These are phyloP conservation scores for Elsinoe australis DNA, from an alignment of 2,329 filamentous ascomycete species.

Conservation along the genomic window DNA sequence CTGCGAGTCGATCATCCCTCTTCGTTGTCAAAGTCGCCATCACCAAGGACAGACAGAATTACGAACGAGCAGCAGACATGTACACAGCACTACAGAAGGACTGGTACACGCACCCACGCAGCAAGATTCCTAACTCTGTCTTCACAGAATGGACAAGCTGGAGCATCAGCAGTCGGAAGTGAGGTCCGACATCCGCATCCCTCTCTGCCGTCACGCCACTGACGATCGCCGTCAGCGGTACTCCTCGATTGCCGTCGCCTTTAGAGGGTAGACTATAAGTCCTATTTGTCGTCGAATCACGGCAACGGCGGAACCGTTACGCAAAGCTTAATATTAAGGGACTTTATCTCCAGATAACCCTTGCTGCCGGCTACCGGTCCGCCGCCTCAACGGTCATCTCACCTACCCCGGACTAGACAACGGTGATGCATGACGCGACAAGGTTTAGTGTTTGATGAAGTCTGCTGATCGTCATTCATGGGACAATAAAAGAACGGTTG, in stretches of 20 bases:
- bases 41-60: constrained; percentile 37
- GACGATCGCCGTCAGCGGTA: constrained; percentile 1
- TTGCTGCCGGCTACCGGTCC: background rate
- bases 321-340: no score
- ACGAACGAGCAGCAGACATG: constrained; percentile 33
- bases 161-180: constrained; percentile 25
- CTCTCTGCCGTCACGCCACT: background rate
- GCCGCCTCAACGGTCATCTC: background rate
- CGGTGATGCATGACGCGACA: background rate
- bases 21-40: constrained; percentile 58
- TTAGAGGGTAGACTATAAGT: no score
- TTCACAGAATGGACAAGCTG: constrained; percentile 44
- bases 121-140: constrained; percentile 36
- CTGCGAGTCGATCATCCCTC: constrained; percentile 65
- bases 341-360: no score
- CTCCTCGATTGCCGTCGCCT: background rate
- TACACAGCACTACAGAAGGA: constrained; percentile 39
- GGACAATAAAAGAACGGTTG: background rate
- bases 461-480: background rate
- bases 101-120: constrained; percentile 37
- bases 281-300: no score
- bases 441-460: background rate
- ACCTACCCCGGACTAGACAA: background rate
- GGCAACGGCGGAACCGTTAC: no score
- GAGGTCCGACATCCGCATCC: no score